phyloP scores from a whole-genome alignment of 2,329 filamentous ascomycete species.

The Monosporascus sp. region DNA sequence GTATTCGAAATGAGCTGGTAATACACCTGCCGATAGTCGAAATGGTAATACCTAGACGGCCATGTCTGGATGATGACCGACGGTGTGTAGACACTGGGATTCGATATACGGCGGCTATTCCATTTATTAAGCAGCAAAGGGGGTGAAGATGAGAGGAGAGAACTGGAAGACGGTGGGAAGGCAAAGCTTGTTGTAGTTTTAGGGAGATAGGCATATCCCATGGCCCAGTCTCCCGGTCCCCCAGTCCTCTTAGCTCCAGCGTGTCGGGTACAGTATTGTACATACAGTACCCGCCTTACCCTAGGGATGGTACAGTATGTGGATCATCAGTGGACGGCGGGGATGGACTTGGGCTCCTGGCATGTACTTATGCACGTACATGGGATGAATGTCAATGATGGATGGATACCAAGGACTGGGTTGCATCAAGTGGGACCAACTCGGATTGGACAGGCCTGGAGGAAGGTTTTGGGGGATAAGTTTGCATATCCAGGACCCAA shows the following conservation, averaged over 20 bases:
- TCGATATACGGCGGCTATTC: no score
- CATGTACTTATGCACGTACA: no score
- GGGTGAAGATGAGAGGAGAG: neutral
- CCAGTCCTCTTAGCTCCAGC: neutral
- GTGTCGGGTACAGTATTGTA: neutral
- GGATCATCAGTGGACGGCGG: neutral
- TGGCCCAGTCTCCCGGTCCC: neutral
- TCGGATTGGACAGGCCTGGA: no score
- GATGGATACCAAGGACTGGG: neutral
- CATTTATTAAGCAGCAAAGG: neutral
- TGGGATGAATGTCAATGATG: no score
- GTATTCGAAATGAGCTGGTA: neutral
- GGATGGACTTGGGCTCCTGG: neutral
- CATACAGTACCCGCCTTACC: neutral
- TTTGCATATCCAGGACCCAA: neutral
- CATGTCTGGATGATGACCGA: neutral
- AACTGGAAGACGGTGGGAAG: neutral
- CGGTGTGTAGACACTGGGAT: neutral
- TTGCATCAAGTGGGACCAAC: neutral
- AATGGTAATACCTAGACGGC: neutral
- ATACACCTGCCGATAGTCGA: neutral
- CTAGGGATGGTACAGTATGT: neutral
- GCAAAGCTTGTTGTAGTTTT: neutral
- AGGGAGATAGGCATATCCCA: neutral
- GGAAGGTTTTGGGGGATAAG: no score